These are phyloP conservation scores for Davidsoniella virescens DNA, from an alignment of 2,329 filamentous ascomycete species.

Conservation along the genomic window DNA sequence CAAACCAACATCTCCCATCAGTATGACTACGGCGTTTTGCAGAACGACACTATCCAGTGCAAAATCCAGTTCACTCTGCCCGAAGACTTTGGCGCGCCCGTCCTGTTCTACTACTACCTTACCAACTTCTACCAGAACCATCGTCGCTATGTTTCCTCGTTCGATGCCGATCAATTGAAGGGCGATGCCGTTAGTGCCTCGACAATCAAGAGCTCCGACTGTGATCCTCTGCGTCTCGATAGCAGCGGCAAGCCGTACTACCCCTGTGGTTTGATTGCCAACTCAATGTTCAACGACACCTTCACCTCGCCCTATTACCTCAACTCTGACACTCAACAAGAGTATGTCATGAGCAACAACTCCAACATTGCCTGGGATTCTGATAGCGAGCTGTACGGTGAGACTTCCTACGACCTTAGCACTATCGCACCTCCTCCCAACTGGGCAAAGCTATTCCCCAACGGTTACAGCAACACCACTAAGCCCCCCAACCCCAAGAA, in stretches of 20 bases:
- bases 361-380: slow-evolving; percentile 71
- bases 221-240: slow-evolving; percentile 52
- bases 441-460: slow-evolving; percentile 56
- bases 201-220: slow-evolving; percentile 52
- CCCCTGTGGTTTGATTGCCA: slow-evolving; percentile 89
- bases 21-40: slow-evolving; percentile 18
- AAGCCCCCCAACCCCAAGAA: slow-evolving; percentile 56
- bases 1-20: slow-evolving; percentile 27
- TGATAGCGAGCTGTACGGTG: slow-evolving; percentile 64
- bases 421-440: slow-evolving; percentile 73
- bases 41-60: slow-evolving; percentile 40
- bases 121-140: slow-evolving; percentile 99
- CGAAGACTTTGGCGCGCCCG: slow-evolving; percentile 61
- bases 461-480: slow-evolving; percentile 44
- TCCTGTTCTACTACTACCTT: slow-evolving; percentile 87
- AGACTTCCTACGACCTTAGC: slow-evolving; percentile 45
- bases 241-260: slow-evolving; percentile 55
- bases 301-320: slow-evolving; percentile 50
- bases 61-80: slow-evolving; percentile 64
- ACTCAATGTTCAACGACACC: slow-evolving; percentile 93
- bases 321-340: slow-evolving; percentile 34
- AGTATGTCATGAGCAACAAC: slow-evolving; percentile 62
- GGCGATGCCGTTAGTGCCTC: slow-evolving; percentile 45
- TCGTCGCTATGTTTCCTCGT: slow-evolving; percentile 82
- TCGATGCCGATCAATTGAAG: slow-evolving; percentile 65